phyloP scores from a whole-genome alignment of 352 stramenopile species.

The Stramenopiles sp. region DNA sequence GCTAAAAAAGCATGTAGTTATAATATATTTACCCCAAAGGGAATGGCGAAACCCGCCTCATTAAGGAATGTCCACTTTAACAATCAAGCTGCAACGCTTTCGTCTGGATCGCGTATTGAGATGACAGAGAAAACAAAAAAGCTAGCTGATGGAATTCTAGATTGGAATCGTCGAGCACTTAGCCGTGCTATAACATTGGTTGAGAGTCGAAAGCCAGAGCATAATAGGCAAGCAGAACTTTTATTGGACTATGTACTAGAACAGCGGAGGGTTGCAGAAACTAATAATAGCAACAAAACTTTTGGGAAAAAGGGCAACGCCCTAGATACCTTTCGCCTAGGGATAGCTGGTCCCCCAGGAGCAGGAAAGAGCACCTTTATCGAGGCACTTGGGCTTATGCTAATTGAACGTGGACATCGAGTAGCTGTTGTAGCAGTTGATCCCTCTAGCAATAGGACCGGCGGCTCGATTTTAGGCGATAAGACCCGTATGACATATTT shows the following conservation, averaged over 20 bases:
- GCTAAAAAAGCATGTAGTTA: too few relatives aligned
- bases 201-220: conserved; percentile 44
- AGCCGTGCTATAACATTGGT: too few relatives aligned
- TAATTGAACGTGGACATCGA: conserved; percentile 44
- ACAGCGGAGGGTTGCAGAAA: conserved; percentile 30
- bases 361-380: conserved; percentile 94
- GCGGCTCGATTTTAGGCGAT: conserved; percentile 89
- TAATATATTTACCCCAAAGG: too few relatives aligned
- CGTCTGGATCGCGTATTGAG: too few relatives aligned
- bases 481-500: conserved; percentile 92
- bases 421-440: conserved; percentile 31
- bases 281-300: conserved; percentile 18
- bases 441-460: conserved; percentile 76
- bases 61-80: too few relatives aligned
- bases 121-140: too few relatives aligned
- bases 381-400: conserved; percentile 68
- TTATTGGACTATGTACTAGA: conserved; percentile 57
- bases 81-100: too few relatives aligned
- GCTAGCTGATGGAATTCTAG: too few relatives aligned
- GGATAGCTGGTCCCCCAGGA: conserved; percentile 68
- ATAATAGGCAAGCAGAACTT: conserved; percentile 53
- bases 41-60: too few relatives aligned
- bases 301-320: conserved; percentile 22
- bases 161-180: too few relatives aligned
- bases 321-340: conserved; percentile 46